Evolutionary conservation across 2,329 filamentous ascomycete genomes (phyloP), one percentile per base, ranked within the genome.

Genomic region (Xylaria multiplex): DNA sequence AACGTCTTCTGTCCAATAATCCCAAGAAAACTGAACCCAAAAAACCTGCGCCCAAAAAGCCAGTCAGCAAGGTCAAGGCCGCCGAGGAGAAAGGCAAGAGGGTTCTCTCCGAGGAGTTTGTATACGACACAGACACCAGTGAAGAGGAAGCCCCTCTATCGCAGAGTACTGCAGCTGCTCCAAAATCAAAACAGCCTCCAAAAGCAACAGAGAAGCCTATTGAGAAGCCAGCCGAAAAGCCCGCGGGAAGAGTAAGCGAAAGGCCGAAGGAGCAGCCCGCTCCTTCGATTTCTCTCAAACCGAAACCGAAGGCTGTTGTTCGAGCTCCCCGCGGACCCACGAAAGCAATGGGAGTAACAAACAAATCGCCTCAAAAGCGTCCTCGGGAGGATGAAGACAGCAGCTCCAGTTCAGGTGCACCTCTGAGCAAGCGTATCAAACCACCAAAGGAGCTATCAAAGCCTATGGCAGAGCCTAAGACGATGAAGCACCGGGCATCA

Each of bases 381-480:
- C 73, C 81, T 2, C 83, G 85, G 1, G 85, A 81, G 49, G 82
- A 84, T 6, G 81, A 83, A 14, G 85, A 87, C 69, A 86, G 85
- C 63, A 87, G 85, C 71, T 88, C 86, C 2, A 88, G 86, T 76
- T 88, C 86, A 0, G 85, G 84, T 14, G 85, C 84, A 11, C 86
- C 86, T 2, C 77, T 88, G 11, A 85, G 82, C 72, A 88, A 88
- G 77, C 83, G 86, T n/a, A 79, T 84, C 70, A 87, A 87, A 79
- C 77, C 81, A 24, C 77, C 81, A 24, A 83, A 81, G 74, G 81
- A 81, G 63, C 32, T 60, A 13, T 69, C 72, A 7, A 76, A 72
- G 56, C 74, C 80, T 4, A 66, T 80, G 43, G 72, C 77, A 11
- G 73, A 75, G 60, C 67, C 74, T 4, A 78, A 70, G 11, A 59